Base-by-base conservation (phyloP, 148 eudicot species). In the Heliosperma pusillum region DNA sequence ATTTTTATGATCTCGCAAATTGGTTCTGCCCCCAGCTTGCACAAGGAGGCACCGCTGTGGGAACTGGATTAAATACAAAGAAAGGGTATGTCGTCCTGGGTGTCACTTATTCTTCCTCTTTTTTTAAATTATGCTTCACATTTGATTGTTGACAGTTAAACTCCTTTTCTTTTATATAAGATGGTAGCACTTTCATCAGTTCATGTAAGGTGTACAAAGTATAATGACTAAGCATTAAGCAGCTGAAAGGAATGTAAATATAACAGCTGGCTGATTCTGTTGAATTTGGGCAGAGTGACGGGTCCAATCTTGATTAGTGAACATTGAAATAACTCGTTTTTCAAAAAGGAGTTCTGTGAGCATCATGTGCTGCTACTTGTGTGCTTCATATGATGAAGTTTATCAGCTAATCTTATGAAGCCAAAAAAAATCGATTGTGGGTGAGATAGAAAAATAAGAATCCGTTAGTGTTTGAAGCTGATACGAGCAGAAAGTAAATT, bases 1-100 rank as follows among this genome's bases (percentile, higher is more conserved):
- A 10, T 76, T 61, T 50, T 68, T 21, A 59, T 62, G 40, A 61
- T 66, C 44, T 44, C 8, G 57, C 12, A 36, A 61, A 26, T 65
- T 56, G 56, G 64, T 10, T 71, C 27, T 75, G 77, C 74, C 75
- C 72, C 76, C 87, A 95, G 98, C 98, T 95, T 88, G 98, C 98
- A 74, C 98, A 95, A 76, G 98, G 98, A 68, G 98, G 98, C 57
- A 95, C 98, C 69, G 98, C 98, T 82, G 98, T 95, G 26, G 98
- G 98, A 52, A 95, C 98, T 72, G 96, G 98, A 74, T 83, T 95
- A 82, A 95, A 95, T 86, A 95, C 98, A 74, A 92, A 90, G 87
- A 92, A 90, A 85, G 97, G 98, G 98, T 92, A 82, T 70, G 81
- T 33, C 70, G 20, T 61, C 58, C 53, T 47, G 10, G 21, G 44